Conservation (phyloP, 176 grass and related monocot genomes). For the Phoenix roebelenii region DNA sequence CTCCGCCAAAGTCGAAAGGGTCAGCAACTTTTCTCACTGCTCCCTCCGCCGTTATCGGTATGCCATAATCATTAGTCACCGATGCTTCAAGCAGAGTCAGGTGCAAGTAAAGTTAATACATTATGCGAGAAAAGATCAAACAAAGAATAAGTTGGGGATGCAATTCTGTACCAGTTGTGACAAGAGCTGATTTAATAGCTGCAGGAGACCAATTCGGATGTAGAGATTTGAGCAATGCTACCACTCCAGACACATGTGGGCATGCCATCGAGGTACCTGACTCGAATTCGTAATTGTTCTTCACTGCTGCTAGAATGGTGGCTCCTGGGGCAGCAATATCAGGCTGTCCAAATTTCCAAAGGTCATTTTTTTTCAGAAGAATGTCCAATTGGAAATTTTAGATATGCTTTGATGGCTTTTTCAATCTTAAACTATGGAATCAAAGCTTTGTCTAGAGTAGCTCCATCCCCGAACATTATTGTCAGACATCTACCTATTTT, state of each 20-base stretch:
- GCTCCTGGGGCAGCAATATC: constrained; percentile 57
- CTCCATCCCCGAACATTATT: no score
- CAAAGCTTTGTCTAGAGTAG: no score
- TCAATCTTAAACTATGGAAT: no score
- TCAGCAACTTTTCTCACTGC: constrained; percentile 38
- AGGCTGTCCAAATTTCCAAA: constrained; percentile 22
- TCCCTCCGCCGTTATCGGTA: constrained; percentile 33
- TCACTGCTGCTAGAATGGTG: constrained; percentile 33
- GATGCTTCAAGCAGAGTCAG: constrained; percentile 25
- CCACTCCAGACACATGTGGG: constrained; percentile 49
- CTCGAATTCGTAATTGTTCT: constrained; percentile 3
- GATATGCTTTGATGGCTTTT: no score
- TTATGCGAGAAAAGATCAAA: not conserved
- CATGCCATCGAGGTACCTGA: constrained; percentile 50
- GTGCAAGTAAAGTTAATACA: no score
- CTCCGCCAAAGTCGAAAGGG: constrained; percentile 65
- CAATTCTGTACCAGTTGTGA: constrained; percentile 36
- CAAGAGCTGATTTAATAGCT: constrained; percentile 51
- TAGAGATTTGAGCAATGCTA: constrained; percentile 50
- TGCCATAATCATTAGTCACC: constrained; percentile 16
- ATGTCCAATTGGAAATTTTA: no score
- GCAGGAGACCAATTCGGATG: constrained; percentile 59
- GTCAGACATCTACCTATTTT: no score
- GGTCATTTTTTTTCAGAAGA: no score
- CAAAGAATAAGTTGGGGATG: not conserved